phyloP scores from a whole-genome alignment of 805 yeast genomes.

The Saccharomycopsis fodiens region DNA sequence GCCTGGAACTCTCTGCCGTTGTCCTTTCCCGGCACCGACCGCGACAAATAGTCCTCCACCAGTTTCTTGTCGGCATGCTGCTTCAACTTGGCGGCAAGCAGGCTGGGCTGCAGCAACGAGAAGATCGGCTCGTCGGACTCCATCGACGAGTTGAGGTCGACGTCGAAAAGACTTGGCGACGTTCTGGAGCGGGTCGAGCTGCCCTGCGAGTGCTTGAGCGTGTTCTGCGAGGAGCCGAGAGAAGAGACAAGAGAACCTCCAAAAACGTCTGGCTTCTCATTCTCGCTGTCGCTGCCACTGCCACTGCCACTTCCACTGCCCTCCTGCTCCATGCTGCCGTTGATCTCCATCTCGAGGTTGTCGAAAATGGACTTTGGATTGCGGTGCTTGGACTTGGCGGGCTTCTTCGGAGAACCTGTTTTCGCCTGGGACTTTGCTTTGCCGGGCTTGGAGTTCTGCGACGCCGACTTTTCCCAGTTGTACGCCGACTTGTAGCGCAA shows the following conservation, averaged over 20 bases:
- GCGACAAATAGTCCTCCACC: slow-evolving; percentile 1
- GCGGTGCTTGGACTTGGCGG: slow-evolving; percentile 1
- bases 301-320: neutral
- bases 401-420: neutral
- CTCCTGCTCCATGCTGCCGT: neutral
- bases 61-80: slow-evolving; percentile 6
- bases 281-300: no score
- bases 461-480: slow-evolving; percentile 16
- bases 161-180: slow-evolving; percentile 7
- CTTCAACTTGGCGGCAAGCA: slow-evolving; percentile 15
- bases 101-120: slow-evolving; percentile 19
- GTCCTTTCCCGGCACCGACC: slow-evolving; percentile 10
- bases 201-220: neutral
- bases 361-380: slow-evolving; percentile 18
- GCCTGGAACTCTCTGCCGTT: slow-evolving; percentile 2
- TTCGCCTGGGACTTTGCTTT: neutral
- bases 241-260: no score
- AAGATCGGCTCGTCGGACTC: slow-evolving; percentile 8
- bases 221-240: no score
- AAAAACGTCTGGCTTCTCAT: no score
- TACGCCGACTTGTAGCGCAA: slow-evolving; percentile 18
- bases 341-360: slow-evolving; percentile 11
- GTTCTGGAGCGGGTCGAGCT: no score
- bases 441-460: neutral
- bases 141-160: neutral